Evolutionary conservation across 768 basidiomycete species (phyloP).

Genomic region (Filobasidium wieringae): DNA sequence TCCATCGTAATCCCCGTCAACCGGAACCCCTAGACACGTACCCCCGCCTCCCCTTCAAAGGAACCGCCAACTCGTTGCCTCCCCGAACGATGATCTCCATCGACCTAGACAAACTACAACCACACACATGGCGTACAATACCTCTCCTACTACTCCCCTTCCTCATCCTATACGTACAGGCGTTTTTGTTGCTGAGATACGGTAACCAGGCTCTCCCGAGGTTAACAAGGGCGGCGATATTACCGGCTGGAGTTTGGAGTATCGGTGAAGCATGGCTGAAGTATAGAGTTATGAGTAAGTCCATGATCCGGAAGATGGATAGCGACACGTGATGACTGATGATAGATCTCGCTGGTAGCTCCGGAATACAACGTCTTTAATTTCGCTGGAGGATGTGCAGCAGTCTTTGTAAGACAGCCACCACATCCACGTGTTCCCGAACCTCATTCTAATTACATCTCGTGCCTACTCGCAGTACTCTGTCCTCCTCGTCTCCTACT

Average conservation of each 20-base stretch:
- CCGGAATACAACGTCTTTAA: slow-evolving; percentile 7
- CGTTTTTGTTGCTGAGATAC: slow-evolving; percentile 5
- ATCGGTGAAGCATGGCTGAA: slow-evolving; percentile 3
- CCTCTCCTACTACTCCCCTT: slow-evolving; percentile 6
- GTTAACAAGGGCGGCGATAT: background rate
- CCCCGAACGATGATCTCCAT: background rate
- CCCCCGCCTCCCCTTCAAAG: too few species aligned
- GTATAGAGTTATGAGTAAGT: background rate
- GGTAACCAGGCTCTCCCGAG: background rate
- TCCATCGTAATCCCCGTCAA: too few species aligned
- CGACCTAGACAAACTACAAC: background rate
- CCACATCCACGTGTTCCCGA: background rate
- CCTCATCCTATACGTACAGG: slow-evolving; percentile 7
- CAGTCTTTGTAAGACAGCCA: slow-evolving; percentile 5
- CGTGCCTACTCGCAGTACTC: background rate
- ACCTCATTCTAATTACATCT: background rate
- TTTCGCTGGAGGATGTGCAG: slow-evolving; percentile 12
- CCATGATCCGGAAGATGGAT: background rate
- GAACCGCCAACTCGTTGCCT: too few species aligned
- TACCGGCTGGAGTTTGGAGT: slow-evolving; percentile 2
- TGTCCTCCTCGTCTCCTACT: slow-evolving; percentile 5
- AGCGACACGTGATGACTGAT: background rate
- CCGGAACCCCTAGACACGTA: too few species aligned
- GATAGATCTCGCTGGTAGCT: background rate
- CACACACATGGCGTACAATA: background rate